phyloP scores from a whole-genome alignment of 2,329 filamentous ascomycete genomes.

The Graphilbum ipis-grandicollis region DNA sequence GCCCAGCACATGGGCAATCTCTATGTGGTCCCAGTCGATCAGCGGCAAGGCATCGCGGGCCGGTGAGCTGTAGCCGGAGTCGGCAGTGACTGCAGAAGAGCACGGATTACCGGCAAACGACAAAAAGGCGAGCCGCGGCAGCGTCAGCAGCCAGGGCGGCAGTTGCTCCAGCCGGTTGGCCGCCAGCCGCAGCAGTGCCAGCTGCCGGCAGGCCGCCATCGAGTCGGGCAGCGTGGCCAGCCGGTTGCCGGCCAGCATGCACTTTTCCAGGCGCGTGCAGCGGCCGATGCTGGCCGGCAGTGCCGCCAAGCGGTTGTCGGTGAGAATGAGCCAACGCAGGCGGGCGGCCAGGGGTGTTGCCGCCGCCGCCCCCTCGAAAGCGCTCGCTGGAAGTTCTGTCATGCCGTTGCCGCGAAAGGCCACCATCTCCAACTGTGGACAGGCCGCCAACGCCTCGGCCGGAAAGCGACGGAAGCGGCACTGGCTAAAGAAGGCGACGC shows the following conservation, averaged over 20 bases:
- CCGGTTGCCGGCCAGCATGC: conserved; percentile 30
- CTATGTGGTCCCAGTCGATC: conserved; percentile 23
- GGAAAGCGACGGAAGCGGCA: conserved; percentile 27
- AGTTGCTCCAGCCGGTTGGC: conserved; percentile 21
- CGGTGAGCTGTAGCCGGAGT: background rate
- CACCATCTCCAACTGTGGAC: conserved; percentile 28
- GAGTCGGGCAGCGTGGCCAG: conserved; percentile 20
- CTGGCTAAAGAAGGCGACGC: conserved; percentile 27
- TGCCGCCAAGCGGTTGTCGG: conserved; percentile 22
- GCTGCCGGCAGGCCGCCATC: conserved; percentile 24
- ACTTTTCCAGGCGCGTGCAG: conserved; percentile 26
- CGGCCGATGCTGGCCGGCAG: conserved; percentile 24
- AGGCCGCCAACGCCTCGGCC: conserved; percentile 19
- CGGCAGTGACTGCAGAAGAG: conserved; percentile 6
- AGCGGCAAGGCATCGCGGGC: conserved; percentile 13
- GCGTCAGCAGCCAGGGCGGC: conserved; percentile 24
- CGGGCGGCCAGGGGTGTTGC: conserved; percentile 18
- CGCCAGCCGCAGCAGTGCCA: conserved; percentile 25
- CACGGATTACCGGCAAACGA: conserved; percentile 31
- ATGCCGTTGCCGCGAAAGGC: conserved; percentile 29
- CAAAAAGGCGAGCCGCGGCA: conserved; percentile 27
- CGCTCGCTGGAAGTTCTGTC: conserved; percentile 20
- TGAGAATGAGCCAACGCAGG: conserved; percentile 30
- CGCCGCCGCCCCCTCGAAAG: background rate
- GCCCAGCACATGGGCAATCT: conserved; percentile 22